phyloP scores from a whole-genome alignment of 2,329 filamentous ascomycete genomes.

The Colletotrichum trifolii region DNA sequence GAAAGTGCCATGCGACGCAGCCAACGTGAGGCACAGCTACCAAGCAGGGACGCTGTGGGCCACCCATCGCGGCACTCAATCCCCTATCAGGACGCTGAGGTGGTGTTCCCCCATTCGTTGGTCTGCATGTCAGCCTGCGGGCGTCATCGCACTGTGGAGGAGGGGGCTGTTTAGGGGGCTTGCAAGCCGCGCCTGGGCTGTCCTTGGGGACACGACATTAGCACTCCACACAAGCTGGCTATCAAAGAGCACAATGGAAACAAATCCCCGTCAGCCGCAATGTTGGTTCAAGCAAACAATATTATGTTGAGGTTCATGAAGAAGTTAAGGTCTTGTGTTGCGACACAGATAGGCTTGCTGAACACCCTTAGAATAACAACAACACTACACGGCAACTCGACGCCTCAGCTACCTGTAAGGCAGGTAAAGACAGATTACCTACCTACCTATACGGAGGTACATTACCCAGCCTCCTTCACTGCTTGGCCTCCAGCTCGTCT shows the following conservation, averaged over 20 bases:
- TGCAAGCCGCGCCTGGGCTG: neutral
- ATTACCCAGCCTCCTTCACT: neutral
- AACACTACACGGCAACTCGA: too few species aligned
- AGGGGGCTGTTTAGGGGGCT: constrained; percentile 7
- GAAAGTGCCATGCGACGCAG: neutral
- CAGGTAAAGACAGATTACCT: too few species aligned
- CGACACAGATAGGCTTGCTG: too few species aligned
- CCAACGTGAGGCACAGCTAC: too few species aligned
- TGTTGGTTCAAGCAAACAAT: constrained; percentile 7
- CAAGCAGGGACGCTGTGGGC: too few species aligned
- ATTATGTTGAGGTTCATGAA: too few species aligned
- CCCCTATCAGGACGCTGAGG: constrained; percentile 29
- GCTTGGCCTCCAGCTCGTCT: constrained; percentile 4
- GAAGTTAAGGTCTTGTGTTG: too few species aligned
- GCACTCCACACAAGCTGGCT: constrained; percentile 1
- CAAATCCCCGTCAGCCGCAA: neutral
- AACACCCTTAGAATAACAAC: too few species aligned
- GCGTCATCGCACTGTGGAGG: constrained; percentile 33
- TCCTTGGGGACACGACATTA: constrained; percentile 8
- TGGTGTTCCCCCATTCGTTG: constrained; percentile 23
- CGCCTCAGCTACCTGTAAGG: too few species aligned
- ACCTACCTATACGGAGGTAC: neutral
- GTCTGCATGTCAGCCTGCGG: constrained; percentile 4
- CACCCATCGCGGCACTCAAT: constrained; percentile 4
- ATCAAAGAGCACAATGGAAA: neutral